A percentile compares a stretch with the other conserved stretches of the same genome.
These are phyloP conservation scores for Suhomyces taliae DNA, from an alignment of 1,139 yeast genomes.

Conservation along the genomic window DNA sequence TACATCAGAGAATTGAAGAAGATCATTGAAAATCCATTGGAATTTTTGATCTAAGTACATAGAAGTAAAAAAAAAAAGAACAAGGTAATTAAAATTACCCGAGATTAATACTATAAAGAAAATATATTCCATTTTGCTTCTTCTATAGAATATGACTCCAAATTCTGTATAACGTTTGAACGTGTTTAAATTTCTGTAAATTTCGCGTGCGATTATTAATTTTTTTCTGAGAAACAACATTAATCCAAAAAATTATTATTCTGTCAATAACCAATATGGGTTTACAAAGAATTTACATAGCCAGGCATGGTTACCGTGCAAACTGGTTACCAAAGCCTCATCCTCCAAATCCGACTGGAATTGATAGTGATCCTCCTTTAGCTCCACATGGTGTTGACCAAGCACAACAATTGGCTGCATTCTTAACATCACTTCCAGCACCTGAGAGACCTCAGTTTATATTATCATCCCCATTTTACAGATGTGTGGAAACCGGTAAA, in stretches of 20 bases:
- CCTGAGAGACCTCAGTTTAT: conserved; percentile 61
- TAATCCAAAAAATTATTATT: not conserved
- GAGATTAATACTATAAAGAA: not conserved
- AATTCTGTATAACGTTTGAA: not conserved
- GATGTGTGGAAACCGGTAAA: conserved; percentile 82
- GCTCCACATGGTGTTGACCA: conserved; percentile 81
- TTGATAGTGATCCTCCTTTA: conserved; percentile 76
- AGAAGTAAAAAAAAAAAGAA: not conserved
- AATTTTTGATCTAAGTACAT: conserved; percentile 65
- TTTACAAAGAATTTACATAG: conserved; percentile 47
- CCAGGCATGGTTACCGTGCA: conserved; percentile 76
- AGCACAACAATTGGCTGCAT: conserved; percentile 69
- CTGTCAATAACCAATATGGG: conserved; percentile 29
- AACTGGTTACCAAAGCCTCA: conserved; percentile 82
- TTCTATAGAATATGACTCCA: not conserved
- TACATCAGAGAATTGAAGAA: conserved; percentile 91
- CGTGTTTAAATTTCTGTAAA: too few relatives aligned
- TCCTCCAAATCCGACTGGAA: conserved; percentile 76
- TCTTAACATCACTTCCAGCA: conserved; percentile 35
- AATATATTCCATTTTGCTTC: not conserved
- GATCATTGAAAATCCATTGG: conserved; percentile 93
- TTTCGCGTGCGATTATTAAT: not conserved
- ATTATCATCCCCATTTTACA: conserved; percentile 79
- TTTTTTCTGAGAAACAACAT: not conserved
- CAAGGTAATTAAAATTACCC: not conserved